phyloP scores from a whole-genome alignment of 2,329 filamentous ascomycete genomes.

The Alternaria atra region DNA sequence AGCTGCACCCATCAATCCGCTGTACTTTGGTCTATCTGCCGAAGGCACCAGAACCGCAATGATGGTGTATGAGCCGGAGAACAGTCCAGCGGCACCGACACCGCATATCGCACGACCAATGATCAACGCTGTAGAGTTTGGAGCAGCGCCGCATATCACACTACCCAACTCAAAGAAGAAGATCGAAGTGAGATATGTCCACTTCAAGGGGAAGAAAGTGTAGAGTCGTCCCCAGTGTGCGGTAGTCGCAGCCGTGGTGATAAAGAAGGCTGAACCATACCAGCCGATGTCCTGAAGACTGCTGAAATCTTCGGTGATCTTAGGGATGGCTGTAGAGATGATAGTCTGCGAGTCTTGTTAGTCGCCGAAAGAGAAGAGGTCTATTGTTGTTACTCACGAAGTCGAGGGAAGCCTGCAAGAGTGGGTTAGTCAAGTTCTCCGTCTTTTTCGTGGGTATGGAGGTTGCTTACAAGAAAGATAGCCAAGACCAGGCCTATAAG shows the following conservation, averaged over 20 bases:
- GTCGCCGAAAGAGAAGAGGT: background rate
- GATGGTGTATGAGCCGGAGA: constrained; percentile 48
- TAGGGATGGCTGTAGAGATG: constrained; percentile 43
- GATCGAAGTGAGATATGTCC: constrained; percentile 17
- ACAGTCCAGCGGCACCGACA: constrained; percentile 6
- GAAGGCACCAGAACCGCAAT: constrained; percentile 55
- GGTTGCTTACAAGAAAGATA: constrained; percentile 7
- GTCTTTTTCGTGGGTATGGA: background rate
- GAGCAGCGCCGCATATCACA: constrained; percentile 5
- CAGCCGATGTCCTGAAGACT: constrained; percentile 42
- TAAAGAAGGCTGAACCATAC: constrained; percentile 45
- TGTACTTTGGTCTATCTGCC: constrained; percentile 50
- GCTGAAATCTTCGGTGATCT: constrained; percentile 44
- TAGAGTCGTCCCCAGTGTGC: constrained; percentile 24
- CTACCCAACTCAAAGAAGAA: constrained; percentile 9
- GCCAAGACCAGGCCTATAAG: constrained; percentile 6
- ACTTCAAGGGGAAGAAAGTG: constrained; percentile 26
- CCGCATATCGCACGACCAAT: constrained; percentile 9
- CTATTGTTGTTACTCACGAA: background rate
- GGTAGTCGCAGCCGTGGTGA: constrained; percentile 22
- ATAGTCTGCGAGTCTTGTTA: constrained; percentile 8
- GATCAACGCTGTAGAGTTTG: constrained; percentile 3
- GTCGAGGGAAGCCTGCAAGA: constrained; percentile 3
- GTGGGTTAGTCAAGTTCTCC: background rate
- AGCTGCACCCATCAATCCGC: constrained; percentile 48